phyloP scores from a whole-genome alignment of 257 asterid species.

The Fraxinus excelsior region DNA sequence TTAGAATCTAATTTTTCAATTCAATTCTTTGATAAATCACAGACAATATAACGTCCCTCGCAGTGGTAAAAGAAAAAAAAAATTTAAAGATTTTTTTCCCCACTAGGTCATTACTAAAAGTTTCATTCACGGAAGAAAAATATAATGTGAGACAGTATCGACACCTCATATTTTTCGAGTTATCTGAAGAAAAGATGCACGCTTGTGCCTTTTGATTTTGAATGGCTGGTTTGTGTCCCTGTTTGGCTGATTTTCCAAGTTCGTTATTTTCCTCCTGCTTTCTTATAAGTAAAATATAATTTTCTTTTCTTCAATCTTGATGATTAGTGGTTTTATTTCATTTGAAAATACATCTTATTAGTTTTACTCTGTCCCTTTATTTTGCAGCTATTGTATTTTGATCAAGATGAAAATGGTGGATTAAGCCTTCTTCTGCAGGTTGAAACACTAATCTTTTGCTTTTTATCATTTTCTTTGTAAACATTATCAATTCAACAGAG shows the following conservation, averaged over 20 bases:
- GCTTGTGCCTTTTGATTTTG: not conserved
- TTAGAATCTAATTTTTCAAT: not conserved
- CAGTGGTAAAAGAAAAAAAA: not conserved
- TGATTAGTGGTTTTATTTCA: too few species aligned
- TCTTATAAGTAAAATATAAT: too few species aligned
- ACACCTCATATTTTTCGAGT: not conserved
- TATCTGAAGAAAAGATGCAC: not conserved
- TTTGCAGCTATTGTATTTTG: conserved; percentile 88
- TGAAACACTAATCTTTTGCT: conserved; percentile 13
- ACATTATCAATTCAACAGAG: conserved; percentile 1
- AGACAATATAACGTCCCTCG: not conserved
- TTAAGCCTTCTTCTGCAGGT: conserved; percentile 92
- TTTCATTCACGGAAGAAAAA: not conserved
- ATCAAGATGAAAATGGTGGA: conserved; percentile 81
- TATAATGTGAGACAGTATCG: not conserved
- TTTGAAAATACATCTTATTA: too few species aligned
- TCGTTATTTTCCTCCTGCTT: too few species aligned
- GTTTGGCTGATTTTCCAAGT: not conserved
- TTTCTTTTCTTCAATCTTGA: too few species aligned
- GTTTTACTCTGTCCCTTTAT: not conserved
- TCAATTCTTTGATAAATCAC: not conserved
- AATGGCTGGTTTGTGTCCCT: not conserved
- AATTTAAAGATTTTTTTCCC: not conserved
- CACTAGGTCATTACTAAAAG: not conserved
- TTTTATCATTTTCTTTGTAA: conserved; percentile 9